These are phyloP conservation scores for Medakamo hakoo DNA, from an alignment of 139 green algal species.

Conservation along the genomic window DNA sequence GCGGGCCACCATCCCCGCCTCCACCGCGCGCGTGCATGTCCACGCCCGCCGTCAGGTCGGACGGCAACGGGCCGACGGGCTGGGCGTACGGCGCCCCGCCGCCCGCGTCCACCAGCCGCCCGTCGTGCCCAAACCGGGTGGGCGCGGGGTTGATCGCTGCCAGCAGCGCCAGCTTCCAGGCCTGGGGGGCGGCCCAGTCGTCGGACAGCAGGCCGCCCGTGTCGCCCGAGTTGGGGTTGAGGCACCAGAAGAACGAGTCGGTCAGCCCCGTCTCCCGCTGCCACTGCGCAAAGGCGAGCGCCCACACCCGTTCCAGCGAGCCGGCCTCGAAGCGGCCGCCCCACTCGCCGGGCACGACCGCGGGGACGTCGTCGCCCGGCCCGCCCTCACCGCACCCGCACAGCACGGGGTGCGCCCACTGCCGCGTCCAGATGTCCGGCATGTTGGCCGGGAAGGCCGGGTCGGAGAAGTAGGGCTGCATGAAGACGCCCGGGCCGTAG, in stretches of 20 bases:
- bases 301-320: conserved; percentile 6
- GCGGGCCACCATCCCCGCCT: neutral
- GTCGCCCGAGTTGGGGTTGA: conserved; percentile 16
- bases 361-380: conserved; percentile 3
- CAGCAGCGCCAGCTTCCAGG: neutral
- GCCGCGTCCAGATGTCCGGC: conserved; percentile 4
- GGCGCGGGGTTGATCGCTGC: neutral
- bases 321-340: conserved; percentile 6
- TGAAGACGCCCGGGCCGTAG: conserved; percentile 16
- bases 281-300: conserved; percentile 8
- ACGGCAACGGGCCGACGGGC: neutral
- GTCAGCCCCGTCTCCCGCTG: conserved; percentile 9
- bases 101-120: neutral
- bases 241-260: conserved; percentile 15
- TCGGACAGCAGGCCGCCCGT: conserved; percentile 11
- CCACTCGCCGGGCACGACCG: conserved; percentile 16
- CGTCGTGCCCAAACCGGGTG: neutral
- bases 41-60: no score
- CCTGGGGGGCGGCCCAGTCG: neutral
- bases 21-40: no score
- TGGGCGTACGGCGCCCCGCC: neutral
- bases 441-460: conserved; percentile 13
- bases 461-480: neutral
- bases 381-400: no score
- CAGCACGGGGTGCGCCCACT: conserved; percentile 9